Percentiles rank a stretch among this genome's conserved stretches.
Evolutionary conservation across 106 monocot genomes (phyloP).

Genomic region (Triglochin maritima): DNA sequence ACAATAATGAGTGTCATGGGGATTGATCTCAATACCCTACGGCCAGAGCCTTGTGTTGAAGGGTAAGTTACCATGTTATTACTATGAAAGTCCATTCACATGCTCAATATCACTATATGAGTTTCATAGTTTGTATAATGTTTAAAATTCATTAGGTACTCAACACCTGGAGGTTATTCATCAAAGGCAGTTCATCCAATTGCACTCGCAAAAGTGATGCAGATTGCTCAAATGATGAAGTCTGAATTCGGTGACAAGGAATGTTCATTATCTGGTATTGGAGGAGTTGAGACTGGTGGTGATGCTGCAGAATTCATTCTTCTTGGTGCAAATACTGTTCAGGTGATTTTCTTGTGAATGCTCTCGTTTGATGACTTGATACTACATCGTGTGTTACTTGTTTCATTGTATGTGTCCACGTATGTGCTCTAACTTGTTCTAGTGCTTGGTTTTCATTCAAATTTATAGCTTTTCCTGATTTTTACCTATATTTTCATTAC

Average conservation of each 20-base stretch:
- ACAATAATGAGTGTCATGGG: constrained; percentile 99
- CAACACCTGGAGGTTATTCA: constrained; percentile 96
- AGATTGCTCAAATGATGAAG: constrained; percentile 91
- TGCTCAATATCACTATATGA: background rate
- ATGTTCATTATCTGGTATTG: constrained; percentile 83
- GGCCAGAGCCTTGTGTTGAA: constrained; percentile 94
- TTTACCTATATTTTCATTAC: no score
- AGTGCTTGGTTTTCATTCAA: no score
- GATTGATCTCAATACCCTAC: constrained; percentile 81
- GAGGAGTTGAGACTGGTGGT: constrained; percentile 84
- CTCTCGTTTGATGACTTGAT: background rate
- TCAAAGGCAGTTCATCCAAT: constrained; percentile 93
- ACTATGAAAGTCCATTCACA: background rate
- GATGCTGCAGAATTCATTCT: constrained; percentile 97
- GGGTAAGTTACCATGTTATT: constrained; percentile 43
- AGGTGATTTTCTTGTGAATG: constrained; percentile 28
- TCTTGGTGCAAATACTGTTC: constrained; percentile 91
- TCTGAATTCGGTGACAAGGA: constrained; percentile 47
- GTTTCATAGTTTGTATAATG: background rate
- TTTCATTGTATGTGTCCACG: background rate
- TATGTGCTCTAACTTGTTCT: no score
- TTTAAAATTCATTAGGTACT: constrained; percentile 36
- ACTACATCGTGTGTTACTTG: background rate
- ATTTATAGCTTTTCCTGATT: no score
- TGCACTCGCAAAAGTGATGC: constrained; percentile 97